A percentile compares a stretch with the other conserved stretches of the same genome.
phyloP scores from a whole-genome alignment of 805 yeast genomes.

The Monosporozyma aquatica region DNA sequence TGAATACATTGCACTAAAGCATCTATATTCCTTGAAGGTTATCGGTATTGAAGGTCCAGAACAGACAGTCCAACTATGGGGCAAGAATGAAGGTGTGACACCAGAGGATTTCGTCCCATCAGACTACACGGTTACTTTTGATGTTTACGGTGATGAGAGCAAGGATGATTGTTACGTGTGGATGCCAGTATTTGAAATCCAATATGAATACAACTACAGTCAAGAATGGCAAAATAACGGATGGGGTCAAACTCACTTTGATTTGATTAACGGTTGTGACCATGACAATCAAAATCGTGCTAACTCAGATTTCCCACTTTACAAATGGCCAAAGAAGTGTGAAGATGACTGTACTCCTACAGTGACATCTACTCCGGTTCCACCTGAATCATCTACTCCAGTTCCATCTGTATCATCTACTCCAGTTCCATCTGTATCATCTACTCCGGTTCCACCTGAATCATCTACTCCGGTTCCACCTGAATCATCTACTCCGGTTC shows the following conservation, averaged over 20 bases:
- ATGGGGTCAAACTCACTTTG: conserved; percentile 13
- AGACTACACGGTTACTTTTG: conserved; percentile 14
- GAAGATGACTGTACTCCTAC: too few species aligned
- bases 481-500: too few species aligned
- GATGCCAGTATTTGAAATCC: conserved; percentile 19
- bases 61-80: conserved; percentile 10
- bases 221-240: conserved; percentile 10
- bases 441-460: too few species aligned
- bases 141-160: conserved; percentile 8
- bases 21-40: conserved; percentile 11
- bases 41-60: conserved; percentile 13
- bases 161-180: conserved; percentile 7
- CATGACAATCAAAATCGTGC: conserved; percentile 13
- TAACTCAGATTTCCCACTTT: conserved; percentile 15
- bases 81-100: conserved; percentile 12
- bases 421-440: too few species aligned
- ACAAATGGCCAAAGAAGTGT: too few species aligned
- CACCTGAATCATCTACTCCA: too few species aligned
- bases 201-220: conserved; percentile 11
- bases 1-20: conserved; percentile 10
- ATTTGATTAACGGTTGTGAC: conserved; percentile 15
- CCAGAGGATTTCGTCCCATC: conserved; percentile 13
- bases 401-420: too few species aligned
- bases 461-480: too few species aligned
- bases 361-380: too few species aligned